Conservation (phyloP, 257 asterid genomes). For the Plantago elongata region DNA sequence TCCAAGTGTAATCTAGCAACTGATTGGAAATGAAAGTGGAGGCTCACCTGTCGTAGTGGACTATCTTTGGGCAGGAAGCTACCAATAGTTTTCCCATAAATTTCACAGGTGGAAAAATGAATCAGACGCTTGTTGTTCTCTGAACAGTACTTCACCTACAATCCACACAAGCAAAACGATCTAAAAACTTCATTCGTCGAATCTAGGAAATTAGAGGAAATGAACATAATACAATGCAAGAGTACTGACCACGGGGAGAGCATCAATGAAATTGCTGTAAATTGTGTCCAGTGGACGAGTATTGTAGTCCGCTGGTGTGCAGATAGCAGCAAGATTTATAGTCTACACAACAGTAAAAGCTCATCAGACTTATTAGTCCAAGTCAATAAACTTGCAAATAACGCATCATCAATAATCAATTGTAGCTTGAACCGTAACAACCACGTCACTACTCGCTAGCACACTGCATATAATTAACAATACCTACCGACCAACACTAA, state of each 20-base stretch:
- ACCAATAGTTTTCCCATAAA: constrained; percentile 87
- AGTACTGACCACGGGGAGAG: constrained; percentile 73
- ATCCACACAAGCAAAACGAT: constrained; percentile 19
- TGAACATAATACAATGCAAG: constrained; percentile 2
- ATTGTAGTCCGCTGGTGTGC: constrained; percentile 94
- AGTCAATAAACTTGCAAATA: constrained; percentile 17
- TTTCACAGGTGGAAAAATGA: constrained; percentile 90
- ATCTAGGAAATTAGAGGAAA: constrained; percentile 2
- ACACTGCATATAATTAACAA: not conserved
- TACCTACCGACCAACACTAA: not conserved
- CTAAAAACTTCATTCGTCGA: not conserved
- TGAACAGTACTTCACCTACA: constrained; percentile 83
- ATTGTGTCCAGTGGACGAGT: constrained; percentile 94
- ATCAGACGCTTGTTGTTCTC: constrained; percentile 83
- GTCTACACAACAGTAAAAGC: constrained; percentile 36
- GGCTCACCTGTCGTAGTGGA: constrained; percentile 68
- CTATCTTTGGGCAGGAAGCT: constrained; percentile 75
- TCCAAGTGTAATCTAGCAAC: constrained; percentile 11
- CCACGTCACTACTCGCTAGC: constrained; percentile 3
- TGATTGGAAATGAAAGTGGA: constrained; percentile 25
- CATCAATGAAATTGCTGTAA: constrained; percentile 89
- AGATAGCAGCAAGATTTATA: constrained; percentile 87
- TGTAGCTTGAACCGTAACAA: not conserved
- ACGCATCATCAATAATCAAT: not conserved
- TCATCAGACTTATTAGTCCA: constrained; percentile 20